A percentile compares a stretch with the other conserved stretches of the same genome.
phyloP scores from a whole-genome alignment of 1,284 basidiomycete genomes.

The Mixia osmundae region DNA sequence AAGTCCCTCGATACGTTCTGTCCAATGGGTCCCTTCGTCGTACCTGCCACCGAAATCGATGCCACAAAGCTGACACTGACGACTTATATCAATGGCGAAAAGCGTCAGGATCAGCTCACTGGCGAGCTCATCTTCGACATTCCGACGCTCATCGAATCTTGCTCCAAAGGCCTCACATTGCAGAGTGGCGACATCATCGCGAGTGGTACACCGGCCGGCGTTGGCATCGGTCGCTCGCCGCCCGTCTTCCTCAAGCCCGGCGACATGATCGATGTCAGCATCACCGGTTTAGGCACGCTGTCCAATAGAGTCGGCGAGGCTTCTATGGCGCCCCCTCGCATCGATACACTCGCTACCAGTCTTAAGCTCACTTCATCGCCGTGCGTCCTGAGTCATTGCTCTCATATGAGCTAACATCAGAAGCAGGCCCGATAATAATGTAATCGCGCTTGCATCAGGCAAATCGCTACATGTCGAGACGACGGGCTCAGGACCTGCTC shows the following conservation, averaged over 20 bases:
- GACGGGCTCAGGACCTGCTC: constrained; percentile 5
- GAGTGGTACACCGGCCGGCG: constrained; percentile 14
- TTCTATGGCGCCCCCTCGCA: background rate
- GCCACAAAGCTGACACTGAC: constrained; percentile 16
- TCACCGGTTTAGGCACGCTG: constrained; percentile 19
- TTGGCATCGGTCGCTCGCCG: constrained; percentile 17
- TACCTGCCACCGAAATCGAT: constrained; percentile 14
- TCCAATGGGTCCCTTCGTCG: constrained; percentile 17
- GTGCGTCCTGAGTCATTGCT: too few species aligned
- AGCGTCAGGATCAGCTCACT: constrained; percentile 19
- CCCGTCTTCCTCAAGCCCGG: constrained; percentile 19
- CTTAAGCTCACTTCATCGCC: too few species aligned
- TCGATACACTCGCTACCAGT: background rate
- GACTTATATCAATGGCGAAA: constrained; percentile 20
- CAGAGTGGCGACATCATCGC: constrained; percentile 18
- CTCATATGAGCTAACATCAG: too few species aligned
- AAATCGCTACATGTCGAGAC: constrained; percentile 4
- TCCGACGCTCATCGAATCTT: constrained; percentile 21
- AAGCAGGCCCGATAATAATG: background rate
- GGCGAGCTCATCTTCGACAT: constrained; percentile 22
- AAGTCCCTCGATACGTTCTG: constrained; percentile 23
- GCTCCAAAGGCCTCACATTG: constrained; percentile 20
- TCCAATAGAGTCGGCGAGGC: too few species aligned
- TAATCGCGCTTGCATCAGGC: background rate
- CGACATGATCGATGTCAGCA: constrained; percentile 19